Percentiles rank a stretch among this genome's conserved stretches.
Conservation (phyloP, 2,329 filamentous ascomycete genomes). For the Paraphaeosphaeria sporulosa region DNA sequence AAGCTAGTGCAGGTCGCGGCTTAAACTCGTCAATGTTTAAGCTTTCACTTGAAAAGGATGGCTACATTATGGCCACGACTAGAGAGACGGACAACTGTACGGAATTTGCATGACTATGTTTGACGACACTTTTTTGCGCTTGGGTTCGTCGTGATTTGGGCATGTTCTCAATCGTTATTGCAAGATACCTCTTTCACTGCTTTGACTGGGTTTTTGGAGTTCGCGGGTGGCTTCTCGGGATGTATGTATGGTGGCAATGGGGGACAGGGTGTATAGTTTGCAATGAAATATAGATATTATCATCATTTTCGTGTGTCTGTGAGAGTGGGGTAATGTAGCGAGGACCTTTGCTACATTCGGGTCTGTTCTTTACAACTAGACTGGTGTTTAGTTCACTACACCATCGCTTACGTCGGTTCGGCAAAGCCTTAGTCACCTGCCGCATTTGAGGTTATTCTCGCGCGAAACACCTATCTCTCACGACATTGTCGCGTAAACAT, state of each 20-base stretch:
- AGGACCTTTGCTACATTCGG: too few species aligned
- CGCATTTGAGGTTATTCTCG: too few species aligned
- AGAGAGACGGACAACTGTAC: constrained; percentile 18
- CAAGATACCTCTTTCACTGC: constrained; percentile 47
- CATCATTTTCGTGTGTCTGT: background rate
- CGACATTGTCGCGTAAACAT: too few species aligned
- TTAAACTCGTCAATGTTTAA: constrained; percentile 23
- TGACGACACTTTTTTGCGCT: constrained; percentile 17
- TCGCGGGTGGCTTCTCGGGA: background rate
- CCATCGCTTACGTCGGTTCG: too few species aligned
- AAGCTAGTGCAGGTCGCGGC: constrained; percentile 51
- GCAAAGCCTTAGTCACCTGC: too few species aligned
- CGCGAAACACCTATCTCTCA: too few species aligned
- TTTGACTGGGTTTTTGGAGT: constrained; percentile 15
- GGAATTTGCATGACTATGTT: constrained; percentile 17
- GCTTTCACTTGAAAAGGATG: background rate
- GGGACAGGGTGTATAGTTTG: background rate
- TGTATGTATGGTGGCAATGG: background rate
- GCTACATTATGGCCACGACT: constrained; percentile 3
- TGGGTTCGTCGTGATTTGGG: constrained; percentile 17
- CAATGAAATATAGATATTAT: background rate
- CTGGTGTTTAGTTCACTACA: too few species aligned
- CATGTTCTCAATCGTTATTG: constrained; percentile 38
- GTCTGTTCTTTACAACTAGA: too few species aligned
- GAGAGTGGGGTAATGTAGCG: background rate